Conservation (phyloP, 805 yeast species). For the Lachancea meyersii region DNA sequence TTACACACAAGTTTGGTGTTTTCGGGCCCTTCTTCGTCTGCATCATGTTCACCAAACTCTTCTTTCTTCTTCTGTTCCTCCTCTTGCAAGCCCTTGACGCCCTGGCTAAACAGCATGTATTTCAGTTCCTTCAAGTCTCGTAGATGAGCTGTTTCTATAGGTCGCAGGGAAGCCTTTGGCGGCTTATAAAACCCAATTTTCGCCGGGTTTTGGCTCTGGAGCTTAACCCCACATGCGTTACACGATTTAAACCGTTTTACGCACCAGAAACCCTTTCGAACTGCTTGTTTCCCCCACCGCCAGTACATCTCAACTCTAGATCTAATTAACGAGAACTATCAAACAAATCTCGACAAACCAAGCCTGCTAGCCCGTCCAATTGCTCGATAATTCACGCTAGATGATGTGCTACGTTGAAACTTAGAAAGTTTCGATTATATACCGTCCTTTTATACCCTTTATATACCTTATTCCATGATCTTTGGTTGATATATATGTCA, state of each 20-base stretch:
- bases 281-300: neutral
- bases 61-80: neutral
- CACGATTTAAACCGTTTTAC: conserved; percentile 31
- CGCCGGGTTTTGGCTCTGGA: conserved; percentile 38
- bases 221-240: conserved; percentile 50
- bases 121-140: conserved; percentile 19
- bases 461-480: too few species aligned
- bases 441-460: too few species aligned
- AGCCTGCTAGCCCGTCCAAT: too few species aligned
- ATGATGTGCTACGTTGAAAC: too few species aligned
- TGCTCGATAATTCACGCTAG: too few species aligned
- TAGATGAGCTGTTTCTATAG: conserved; percentile 1
- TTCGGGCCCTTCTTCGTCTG: neutral
- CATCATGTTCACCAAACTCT: neutral
- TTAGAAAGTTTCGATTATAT: too few species aligned
- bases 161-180: conserved; percentile 17
- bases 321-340: neutral
- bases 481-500: neutral
- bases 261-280: neutral
- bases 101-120: conserved; percentile 29
- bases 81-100: conserved; percentile 19
- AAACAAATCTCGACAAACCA: neutral
- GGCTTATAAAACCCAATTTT: conserved; percentile 41
- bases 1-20: conserved; percentile 33
- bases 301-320: neutral